These are phyloP conservation scores for Psilocybe cubensis DNA, from an alignment of 768 basidiomycete genomes.

Conservation along the genomic window DNA sequence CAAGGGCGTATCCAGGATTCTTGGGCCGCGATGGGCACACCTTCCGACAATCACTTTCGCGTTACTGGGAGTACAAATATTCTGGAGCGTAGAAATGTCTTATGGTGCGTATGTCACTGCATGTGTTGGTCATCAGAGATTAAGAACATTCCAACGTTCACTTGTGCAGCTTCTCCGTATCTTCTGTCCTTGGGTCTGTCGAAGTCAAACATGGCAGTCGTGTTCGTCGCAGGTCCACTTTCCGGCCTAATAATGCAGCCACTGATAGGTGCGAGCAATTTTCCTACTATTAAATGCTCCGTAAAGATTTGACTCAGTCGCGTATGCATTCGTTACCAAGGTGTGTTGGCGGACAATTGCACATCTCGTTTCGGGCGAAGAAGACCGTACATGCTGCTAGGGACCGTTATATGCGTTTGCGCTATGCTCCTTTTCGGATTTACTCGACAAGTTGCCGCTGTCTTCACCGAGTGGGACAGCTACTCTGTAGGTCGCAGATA, in stretches of 20 bases:
- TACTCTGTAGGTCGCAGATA: conserved; percentile 28
- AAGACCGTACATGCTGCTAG: conserved; percentile 82
- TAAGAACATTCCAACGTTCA: background rate
- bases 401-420: conserved; percentile 63
- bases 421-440: conserved; percentile 87
- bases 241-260: conserved; percentile 93
- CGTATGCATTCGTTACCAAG: conserved; percentile 12
- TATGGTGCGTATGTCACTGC: conserved; percentile 56
- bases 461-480: conserved; percentile 40
- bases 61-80: conserved; percentile 81
- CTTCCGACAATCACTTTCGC: conserved; percentile 77
- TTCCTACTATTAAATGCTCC: background rate
- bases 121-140: background rate
- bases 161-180: conserved; percentile 71
- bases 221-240: conserved; percentile 91
- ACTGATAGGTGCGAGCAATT: conserved; percentile 59
- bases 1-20: conserved; percentile 59
- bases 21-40: conserved; percentile 70
- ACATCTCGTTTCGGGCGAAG: conserved; percentile 84
- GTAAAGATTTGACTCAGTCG: background rate
- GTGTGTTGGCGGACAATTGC: conserved; percentile 81
- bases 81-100: conserved; percentile 96
- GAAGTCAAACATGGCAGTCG: conserved; percentile 86
- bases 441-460: conserved; percentile 66
- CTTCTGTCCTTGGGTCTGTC: conserved; percentile 86